These are phyloP conservation scores for Geranomyces michiganensis DNA, from an alignment of 192 early-diverging fungal species.

Conservation along the genomic window DNA sequence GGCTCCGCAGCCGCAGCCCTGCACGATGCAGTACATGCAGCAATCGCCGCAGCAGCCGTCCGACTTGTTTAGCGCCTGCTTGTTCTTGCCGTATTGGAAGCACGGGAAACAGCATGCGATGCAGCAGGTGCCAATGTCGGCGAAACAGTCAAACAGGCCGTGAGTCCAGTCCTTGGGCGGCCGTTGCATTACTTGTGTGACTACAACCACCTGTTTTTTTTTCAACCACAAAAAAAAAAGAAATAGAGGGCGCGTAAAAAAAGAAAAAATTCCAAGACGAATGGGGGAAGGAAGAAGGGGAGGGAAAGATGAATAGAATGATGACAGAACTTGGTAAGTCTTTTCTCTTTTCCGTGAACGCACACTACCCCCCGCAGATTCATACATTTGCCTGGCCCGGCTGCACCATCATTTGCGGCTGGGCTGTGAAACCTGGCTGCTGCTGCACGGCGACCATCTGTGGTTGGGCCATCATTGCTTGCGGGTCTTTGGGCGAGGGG, in stretches of 20 bases:
- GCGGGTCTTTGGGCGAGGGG: neutral
- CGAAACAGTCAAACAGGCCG: conserved; percentile 40
- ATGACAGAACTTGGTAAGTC: neutral
- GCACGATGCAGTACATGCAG: conserved; percentile 8
- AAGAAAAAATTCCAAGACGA: neutral
- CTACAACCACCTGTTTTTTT: conserved; percentile 42
- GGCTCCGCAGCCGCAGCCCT: conserved; percentile 3
- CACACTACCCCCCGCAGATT: no score
- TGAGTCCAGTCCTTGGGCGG: conserved; percentile 38
- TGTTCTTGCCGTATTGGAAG: conserved; percentile 37
- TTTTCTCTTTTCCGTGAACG: neutral
- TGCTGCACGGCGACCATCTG: conserved; percentile 24
- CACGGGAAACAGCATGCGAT: conserved; percentile 25
- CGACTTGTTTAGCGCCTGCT: conserved; percentile 36
- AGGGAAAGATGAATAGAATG: neutral
- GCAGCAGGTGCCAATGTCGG: conserved; percentile 36
- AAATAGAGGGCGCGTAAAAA: neutral
- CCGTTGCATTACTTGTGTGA: conserved; percentile 39
- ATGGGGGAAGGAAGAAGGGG: neutral
- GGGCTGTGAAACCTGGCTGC: conserved; percentile 23
- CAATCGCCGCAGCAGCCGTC: conserved; percentile 29
- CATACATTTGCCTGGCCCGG: conserved; percentile 37
- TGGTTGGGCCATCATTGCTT: conserved; percentile 15
- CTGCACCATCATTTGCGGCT: conserved; percentile 2
- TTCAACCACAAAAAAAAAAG: neutral